phyloP scores from a whole-genome alignment of 352 stramenopile species.

The Pythium guiyangense region DNA sequence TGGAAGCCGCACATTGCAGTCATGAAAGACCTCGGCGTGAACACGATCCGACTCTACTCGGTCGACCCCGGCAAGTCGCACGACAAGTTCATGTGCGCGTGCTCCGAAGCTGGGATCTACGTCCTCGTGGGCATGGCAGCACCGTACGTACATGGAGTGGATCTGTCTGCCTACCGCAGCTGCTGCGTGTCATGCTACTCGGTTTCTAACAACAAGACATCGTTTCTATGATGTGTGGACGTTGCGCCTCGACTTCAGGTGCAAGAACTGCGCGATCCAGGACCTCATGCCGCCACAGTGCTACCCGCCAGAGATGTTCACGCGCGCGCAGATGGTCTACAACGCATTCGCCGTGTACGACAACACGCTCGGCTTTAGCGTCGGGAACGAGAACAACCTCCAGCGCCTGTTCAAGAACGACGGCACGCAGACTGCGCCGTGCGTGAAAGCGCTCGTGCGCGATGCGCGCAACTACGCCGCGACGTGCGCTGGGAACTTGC shows the following conservation, averaged over 20 bases:
- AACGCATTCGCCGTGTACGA: conserved; percentile 72
- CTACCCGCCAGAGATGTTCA: conserved; percentile 47
- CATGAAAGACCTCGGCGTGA: too few species aligned
- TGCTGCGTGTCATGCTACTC: neutral
- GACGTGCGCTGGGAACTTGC: conserved; percentile 31
- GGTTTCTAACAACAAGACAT: neutral
- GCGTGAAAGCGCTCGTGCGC: conserved; percentile 66
- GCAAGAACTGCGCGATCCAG: conserved; percentile 45
- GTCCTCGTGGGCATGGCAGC: conserved; percentile 59
- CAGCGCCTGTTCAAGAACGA: conserved; percentile 52
- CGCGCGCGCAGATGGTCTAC: conserved; percentile 59
- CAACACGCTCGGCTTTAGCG: conserved; percentile 62
- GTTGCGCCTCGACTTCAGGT: conserved; percentile 23
- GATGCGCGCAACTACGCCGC: conserved; percentile 48
- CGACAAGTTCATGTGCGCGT: conserved; percentile 80
- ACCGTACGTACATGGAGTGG: too few species aligned
- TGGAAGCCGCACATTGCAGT: conserved; percentile 47
- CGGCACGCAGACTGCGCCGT: conserved; percentile 65
- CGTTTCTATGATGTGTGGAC: neutral
- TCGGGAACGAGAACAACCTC: conserved; percentile 72
- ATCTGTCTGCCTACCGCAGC: too few species aligned
- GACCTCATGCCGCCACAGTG: conserved; percentile 37
- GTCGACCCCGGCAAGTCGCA: too few species aligned
- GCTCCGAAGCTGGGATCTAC: conserved; percentile 65
- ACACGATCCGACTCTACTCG: too few species aligned